Conservation (phyloP, 257 asterid genomes). For the Solanum gandarillasii region DNA sequence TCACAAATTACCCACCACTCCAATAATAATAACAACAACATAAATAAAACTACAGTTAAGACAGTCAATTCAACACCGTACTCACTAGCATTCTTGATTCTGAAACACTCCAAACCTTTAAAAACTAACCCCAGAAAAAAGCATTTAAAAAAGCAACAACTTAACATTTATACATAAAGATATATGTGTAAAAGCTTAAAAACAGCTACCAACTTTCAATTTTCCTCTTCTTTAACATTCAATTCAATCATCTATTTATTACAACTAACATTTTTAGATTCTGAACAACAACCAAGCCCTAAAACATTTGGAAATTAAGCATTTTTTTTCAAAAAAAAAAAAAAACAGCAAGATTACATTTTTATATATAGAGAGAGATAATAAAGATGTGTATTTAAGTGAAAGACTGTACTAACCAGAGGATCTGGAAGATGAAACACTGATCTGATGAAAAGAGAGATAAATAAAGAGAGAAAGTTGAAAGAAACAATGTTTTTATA, state of each 20-base stretch:
- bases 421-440: slow-evolving; percentile 16
- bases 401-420: not conserved
- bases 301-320: not conserved
- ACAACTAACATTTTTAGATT: not conserved
- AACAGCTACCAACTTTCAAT: not conserved
- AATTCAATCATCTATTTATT: not conserved
- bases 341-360: not conserved
- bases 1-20: not conserved
- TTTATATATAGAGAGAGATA: not conserved
- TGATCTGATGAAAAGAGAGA: slow-evolving; percentile 8
- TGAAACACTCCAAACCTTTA: not conserved
- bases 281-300: not conserved
- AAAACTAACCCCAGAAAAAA: not conserved
- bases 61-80: not conserved
- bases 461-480: not conserved
- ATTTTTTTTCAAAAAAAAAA: not conserved
- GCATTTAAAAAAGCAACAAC: not conserved
- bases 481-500: not conserved
- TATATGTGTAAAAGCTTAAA: not conserved
- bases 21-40: not conserved
- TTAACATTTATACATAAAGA: not conserved
- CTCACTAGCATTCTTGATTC: not conserved
- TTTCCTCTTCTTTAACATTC: not conserved
- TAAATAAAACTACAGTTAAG: not conserved
- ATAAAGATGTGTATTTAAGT: not conserved